Base-by-base conservation (phyloP, 1,139 yeast genomes). In the Tardiomyces blankii region DNA sequence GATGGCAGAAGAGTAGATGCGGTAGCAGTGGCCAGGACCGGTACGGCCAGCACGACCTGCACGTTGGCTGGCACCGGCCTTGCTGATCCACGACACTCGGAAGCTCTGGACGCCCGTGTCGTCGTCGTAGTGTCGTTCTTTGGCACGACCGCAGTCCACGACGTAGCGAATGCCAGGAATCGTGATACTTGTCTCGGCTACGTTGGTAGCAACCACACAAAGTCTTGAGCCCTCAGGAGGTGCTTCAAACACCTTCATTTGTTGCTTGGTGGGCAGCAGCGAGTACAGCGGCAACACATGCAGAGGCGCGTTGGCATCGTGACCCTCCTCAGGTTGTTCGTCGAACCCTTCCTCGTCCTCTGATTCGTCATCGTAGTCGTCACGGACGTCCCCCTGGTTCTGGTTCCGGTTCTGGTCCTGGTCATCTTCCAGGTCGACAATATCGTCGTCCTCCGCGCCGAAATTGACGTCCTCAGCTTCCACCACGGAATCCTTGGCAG, bases 11-110 rank as follows among this genome's bases (percentile, higher is more conserved):
- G 98, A 89, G 58, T 73, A 93, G 19, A 93, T 66, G 49, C 98
- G 72, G 62, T 93, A 93, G 62, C 96, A 87, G 59, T 93, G 98
- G 46, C 99, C 99, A 0, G 98, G 97, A 0, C 98, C 98, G 0
- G 97, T 91, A 76, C 99, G 84, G 61, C 98, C 99, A 44, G 99
- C 98, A 74, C 99, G 82, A 65, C 98, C 98, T 33, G 95, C 68
- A 67, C 98, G 75, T 69, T 93, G 99, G 53, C 80, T 93, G 0
- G 98, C 93, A 48, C 95, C 84, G 0, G 99, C 98, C 58, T 93
- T 88, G 38, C 95, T 83, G 13, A 91, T 73, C 97, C 97, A 93
- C 48, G 80, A 86, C 44, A 93, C 75, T 59, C 84, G 94, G 64
- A 84, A 93, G 48, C 95, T 84, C 63, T 91, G 97, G 25, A 91